These are phyloP conservation scores for Penicillium decumbens DNA, from an alignment of 2,329 filamentous ascomycete species.

Conservation along the genomic window DNA sequence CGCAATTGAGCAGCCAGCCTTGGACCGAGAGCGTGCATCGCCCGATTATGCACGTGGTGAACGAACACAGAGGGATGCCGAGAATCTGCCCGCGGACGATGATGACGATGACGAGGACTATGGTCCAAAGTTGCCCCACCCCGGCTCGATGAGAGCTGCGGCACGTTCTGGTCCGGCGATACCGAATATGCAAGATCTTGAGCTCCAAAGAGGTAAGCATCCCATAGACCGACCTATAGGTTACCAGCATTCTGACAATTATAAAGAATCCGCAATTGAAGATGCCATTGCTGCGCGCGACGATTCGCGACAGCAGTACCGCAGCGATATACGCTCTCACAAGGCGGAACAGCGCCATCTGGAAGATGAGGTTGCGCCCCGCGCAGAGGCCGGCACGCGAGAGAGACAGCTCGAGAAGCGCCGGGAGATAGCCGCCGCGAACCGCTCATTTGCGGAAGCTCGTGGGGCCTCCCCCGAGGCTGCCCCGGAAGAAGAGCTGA, in stretches of 20 bases:
- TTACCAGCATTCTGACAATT: background rate
- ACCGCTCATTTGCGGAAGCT: constrained; percentile 63
- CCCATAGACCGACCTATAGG: background rate
- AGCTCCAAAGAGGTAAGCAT: constrained; percentile 47
- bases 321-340: constrained; percentile 51
- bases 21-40: constrained; percentile 12
- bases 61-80: constrained; percentile 3
- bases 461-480: constrained; percentile 59
- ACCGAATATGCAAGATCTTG: constrained; percentile 69
- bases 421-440: constrained; percentile 64
- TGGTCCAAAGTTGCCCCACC: constrained; percentile 50
- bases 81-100: constrained; percentile 14
- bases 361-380: constrained; percentile 71
- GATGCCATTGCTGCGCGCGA: constrained; percentile 28
- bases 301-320: constrained; percentile 32
- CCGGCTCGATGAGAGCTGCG: constrained; percentile 14
- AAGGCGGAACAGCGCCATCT: constrained; percentile 32
- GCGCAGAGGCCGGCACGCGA: constrained; percentile 74
- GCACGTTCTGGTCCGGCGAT: constrained; percentile 54
- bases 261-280: constrained; percentile 30
- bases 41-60: constrained; percentile 23
- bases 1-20: constrained; percentile 8
- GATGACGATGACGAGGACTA: constrained; percentile 51
- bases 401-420: constrained; percentile 87
- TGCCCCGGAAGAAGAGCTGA: constrained; percentile 67